Conservation (phyloP, 371 early-diverging fungal species). For the Apophysomyces variabilis region DNA sequence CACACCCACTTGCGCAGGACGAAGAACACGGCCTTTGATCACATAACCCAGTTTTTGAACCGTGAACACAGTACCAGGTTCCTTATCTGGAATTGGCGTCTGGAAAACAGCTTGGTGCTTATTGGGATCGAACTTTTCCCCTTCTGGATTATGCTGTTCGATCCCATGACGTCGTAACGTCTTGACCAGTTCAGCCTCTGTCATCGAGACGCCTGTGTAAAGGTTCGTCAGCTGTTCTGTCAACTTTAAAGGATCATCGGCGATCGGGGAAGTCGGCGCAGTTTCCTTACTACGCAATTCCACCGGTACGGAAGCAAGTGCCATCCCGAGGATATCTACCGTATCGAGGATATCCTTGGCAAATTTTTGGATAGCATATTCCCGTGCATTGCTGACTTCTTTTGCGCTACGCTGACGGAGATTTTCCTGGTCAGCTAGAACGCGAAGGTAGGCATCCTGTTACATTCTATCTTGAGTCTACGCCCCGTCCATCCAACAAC, state of each 20-base stretch:
- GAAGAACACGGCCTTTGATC: slow-evolving; percentile 80
- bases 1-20: slow-evolving; percentile 94
- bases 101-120: slow-evolving; percentile 45
- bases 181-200: slow-evolving; percentile 73
- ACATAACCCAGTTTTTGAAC: slow-evolving; percentile 86
- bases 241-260: slow-evolving; percentile 7
- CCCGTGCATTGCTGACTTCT: slow-evolving; percentile 75
- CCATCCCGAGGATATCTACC: slow-evolving; percentile 84
- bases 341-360: slow-evolving; percentile 89
- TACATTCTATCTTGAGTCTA: no score
- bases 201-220: slow-evolving; percentile 84
- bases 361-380: slow-evolving; percentile 88
- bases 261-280: slow-evolving; percentile 22
- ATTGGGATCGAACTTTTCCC: slow-evolving; percentile 44
- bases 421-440: slow-evolving; percentile 93
- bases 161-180: slow-evolving; percentile 75
- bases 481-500: no score
- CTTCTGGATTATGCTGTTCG: slow-evolving; percentile 18
- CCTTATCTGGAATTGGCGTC: slow-evolving; percentile 79
- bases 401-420: slow-evolving; percentile 77
- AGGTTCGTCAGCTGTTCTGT: slow-evolving; percentile 64
- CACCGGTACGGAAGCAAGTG: slow-evolving; percentile 72
- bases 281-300: slow-evolving; percentile 13
- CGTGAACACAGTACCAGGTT: slow-evolving; percentile 77
- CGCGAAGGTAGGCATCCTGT: slow-evolving; percentile 70